Evolutionary conservation across 257 asterid genomes (phyloP), one percentile per base, ranked within the genome.

Genomic region (Solanum arcanum): DNA sequence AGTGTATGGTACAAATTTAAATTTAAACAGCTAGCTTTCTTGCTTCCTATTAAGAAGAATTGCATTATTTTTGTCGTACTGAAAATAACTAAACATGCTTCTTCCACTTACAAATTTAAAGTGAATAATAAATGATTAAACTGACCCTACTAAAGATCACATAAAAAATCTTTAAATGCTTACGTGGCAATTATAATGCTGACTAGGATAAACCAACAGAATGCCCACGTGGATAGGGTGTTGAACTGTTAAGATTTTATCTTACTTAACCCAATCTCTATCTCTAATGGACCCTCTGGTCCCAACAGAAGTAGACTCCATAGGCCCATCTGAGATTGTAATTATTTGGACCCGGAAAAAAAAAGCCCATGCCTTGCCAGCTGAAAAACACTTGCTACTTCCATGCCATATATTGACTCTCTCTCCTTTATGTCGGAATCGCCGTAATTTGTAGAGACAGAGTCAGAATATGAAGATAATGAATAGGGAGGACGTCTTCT

Each of bases 161-260:
- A 46, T 41, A 78, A 90, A 87, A 87, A 86, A 82, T 80, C 89
- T 80, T 46, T 49, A 47, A 14, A 52, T 37, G 89, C 92, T 88
- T 52, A 87, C 66, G 56, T 90, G 94, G 92, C 91, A 91, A 59
- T 39, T 84, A 87, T 41, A 86, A 77, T 83, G 91, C 88, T 88
- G 94, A 93, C 86, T 88, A 14, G 90, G 90, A 86, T 33, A 42
- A 39, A 7, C 84, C 44, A 44, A 27, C 16, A 9, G 44, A 41
- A 56, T 10, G 90, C 87, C 90, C 95, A 94, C 94, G 98, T 91
- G 96, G 98, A 92, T 91, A 83, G 92, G 89, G 25, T 86, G 91
- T 42, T 77, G 83, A 77, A 14, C 5, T 1, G 62, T 23, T 87
- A 3, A 18, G 87, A 82, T 66, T 80, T 80, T 83, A 33, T 73